Evolutionary conservation across 208 protist genomes (phyloP).

Genomic region (Crithidia bombi): DNA sequence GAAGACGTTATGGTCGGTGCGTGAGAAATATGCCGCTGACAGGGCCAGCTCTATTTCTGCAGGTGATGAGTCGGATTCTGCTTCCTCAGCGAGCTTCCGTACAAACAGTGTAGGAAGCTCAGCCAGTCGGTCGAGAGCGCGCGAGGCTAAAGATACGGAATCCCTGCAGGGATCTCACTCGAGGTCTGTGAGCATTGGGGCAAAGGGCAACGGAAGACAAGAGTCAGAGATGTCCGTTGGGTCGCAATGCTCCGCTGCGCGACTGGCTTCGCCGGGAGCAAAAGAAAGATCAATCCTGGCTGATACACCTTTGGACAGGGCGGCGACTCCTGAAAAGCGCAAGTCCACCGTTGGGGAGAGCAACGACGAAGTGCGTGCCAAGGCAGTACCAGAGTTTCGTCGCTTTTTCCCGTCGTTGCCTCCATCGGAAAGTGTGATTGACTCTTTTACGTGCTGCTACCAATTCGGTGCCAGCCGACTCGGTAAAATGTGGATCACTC

Average conservation of each 20-base stretch:
- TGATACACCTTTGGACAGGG: neutral
- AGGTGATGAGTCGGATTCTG: neutral
- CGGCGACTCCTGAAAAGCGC: neutral
- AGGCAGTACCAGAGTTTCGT: constrained; percentile 21
- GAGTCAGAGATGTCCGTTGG: constrained; percentile 8
- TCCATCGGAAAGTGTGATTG: constrained; percentile 37
- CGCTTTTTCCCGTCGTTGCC: constrained; percentile 49
- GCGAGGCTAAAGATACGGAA: constrained; percentile 17
- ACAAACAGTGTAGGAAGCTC: constrained; percentile 5
- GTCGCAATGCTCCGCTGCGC: neutral
- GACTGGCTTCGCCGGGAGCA: neutral
- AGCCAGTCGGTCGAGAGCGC: neutral
- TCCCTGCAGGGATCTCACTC: constrained; percentile 5
- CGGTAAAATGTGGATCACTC: constrained; percentile 62
- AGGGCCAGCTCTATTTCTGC: constrained; percentile 12
- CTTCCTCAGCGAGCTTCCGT: neutral
- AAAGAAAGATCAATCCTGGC: neutral
- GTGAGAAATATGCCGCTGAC: constrained; percentile 42
- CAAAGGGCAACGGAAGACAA: neutral
- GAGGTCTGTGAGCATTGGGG: neutral
- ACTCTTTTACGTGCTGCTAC: constrained; percentile 63
- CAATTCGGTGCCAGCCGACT: constrained; percentile 52
- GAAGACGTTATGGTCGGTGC: constrained; percentile 57
- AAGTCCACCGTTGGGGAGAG: constrained; percentile 3
- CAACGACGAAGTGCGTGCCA: neutral